A percentile compares a stretch with the other conserved stretches of the same genome.
These are phyloP conservation scores for Diaporthe nobilis DNA, from an alignment of 2,329 filamentous ascomycete genomes.

Conservation along the genomic window DNA sequence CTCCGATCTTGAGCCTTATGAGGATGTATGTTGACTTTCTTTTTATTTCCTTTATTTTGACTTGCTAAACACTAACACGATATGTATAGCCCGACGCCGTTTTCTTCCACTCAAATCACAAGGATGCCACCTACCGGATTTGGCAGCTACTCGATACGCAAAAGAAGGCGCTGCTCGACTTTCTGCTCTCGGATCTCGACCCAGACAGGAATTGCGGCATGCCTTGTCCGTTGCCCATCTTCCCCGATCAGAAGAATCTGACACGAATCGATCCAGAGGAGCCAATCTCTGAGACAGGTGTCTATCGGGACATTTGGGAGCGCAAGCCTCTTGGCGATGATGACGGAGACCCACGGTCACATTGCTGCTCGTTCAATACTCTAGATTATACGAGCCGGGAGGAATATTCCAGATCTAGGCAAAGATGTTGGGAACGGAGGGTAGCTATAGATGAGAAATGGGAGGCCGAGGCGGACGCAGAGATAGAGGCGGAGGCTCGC, in stretches of 20 bases:
- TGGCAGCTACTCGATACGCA: slow-evolving; percentile 46
- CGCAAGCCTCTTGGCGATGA: slow-evolving; percentile 39
- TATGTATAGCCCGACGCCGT: slow-evolving; percentile 29
- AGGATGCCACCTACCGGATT: slow-evolving; percentile 45
- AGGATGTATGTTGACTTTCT: slow-evolving; percentile 1
- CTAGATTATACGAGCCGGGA: background rate
- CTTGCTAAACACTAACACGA: background rate
- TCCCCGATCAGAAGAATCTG: slow-evolving; percentile 42
- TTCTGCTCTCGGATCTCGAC: slow-evolving; percentile 40
- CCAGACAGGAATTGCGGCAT: background rate
- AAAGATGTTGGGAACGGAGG: background rate
- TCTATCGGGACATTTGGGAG: slow-evolving; percentile 51
- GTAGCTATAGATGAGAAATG: background rate
- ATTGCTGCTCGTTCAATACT: background rate
- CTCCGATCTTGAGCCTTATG: background rate
- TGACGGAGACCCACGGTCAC: slow-evolving; percentile 9
- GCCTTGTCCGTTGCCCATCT: slow-evolving; percentile 43
- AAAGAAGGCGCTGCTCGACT: slow-evolving; percentile 44
- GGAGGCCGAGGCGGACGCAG: background rate
- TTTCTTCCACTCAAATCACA: slow-evolving; percentile 45
- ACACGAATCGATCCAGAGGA: slow-evolving; percentile 48
- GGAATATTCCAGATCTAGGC: background rate
- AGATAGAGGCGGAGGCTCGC: background rate
- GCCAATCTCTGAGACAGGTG: slow-evolving; percentile 43
- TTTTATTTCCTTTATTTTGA: background rate